These are phyloP conservation scores for Dichotomopilus funicola DNA, from an alignment of 2,329 filamentous ascomycete species.

Conservation along the genomic window DNA sequence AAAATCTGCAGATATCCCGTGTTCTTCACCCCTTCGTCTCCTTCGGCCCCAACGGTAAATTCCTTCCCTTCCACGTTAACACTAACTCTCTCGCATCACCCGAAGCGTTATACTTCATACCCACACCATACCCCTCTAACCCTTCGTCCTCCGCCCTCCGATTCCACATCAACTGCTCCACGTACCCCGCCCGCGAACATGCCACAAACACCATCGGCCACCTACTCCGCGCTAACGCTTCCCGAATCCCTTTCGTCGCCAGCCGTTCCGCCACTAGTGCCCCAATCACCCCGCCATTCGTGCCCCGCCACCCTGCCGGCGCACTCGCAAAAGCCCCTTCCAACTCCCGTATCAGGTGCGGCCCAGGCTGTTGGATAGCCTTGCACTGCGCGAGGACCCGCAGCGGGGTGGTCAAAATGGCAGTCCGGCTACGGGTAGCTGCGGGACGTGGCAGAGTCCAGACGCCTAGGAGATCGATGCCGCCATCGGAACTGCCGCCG, in stretches of 20 bases:
- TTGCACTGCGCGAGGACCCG: conserved; percentile 64
- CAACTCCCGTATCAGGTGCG: conserved; percentile 63
- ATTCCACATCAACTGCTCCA: conserved; percentile 72
- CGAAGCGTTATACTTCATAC: conserved; percentile 33
- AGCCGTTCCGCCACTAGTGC: conserved; percentile 62
- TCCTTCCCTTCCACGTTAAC: conserved; percentile 45
- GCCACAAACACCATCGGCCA: conserved; percentile 68
- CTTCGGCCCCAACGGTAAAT: conserved; percentile 20
- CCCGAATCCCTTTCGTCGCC: conserved; percentile 72
- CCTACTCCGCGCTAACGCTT: conserved; percentile 59
- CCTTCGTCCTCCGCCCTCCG: conserved; percentile 53
- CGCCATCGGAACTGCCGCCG: conserved; percentile 60
- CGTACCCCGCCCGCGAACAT: conserved; percentile 49
- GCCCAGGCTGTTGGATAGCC: conserved; percentile 47
- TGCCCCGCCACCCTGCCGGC: conserved; percentile 63
- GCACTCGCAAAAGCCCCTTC: conserved; percentile 72
- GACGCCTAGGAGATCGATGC: conserved; percentile 67
- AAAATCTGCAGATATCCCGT: neutral
- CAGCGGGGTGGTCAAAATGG: conserved; percentile 25
- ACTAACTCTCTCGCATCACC: conserved; percentile 35
- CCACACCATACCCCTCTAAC: conserved; percentile 53
- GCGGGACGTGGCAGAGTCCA: conserved; percentile 50
- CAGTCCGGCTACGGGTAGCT: too few relatives aligned
- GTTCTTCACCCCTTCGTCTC: neutral
- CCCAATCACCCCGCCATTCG: conserved; percentile 52